Base-by-base conservation (phyloP, 1,139 yeast species). In the Blastobotrys raffinosifermentans region DNA sequence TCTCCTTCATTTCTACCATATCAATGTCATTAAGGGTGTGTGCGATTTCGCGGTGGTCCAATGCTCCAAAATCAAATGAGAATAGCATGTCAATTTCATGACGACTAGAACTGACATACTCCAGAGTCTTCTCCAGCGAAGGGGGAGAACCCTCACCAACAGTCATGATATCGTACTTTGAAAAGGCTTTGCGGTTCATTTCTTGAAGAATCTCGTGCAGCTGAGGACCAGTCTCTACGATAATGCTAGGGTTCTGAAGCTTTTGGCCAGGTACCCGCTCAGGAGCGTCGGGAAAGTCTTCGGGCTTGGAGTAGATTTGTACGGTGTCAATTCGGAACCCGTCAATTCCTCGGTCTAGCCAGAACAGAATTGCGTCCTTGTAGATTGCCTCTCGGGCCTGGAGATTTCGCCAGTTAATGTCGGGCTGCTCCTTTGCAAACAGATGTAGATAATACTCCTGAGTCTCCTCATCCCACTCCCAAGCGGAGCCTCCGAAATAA, bases 241-340 rank as follows among this genome's bases (percentile, higher is more conserved):
- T 53, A 2, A 44, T 41, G 18, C 51, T 58, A 35, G 64, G 55
- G 22, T 67, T 67, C 51, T 74, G 77, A 52, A 51, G 69, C 35
- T 60, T 57, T 3, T 34, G 56, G 53, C 37, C 63, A 71, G 23
- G 69, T 66, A 54, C 64, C 60, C 3, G 58, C 57, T 72, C 58
- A 26, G 77, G 75, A 4, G 73, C 77, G 50, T 75, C 78, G 22
- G 63, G 67, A 46, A 66, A 69, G 2, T 60, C 55, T 46, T 63
- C 72, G 19, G 56, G 67, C 56, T 75, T 75, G 34, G 77, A 71
- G 58, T 72, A 73, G 56, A 72, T 54, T 35, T 72, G 68, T 35
- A 76, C 76, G 18, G 71, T 66, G 52, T 75, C 80, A 41, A 75
- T 72, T 58, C 80, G 63, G 56, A 75, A 75, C 2, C 80, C 80